Evolutionary conservation across 495 filamentous ascomycete species (phyloP).

Genomic region (Aspergillus homomorphus): DNA sequence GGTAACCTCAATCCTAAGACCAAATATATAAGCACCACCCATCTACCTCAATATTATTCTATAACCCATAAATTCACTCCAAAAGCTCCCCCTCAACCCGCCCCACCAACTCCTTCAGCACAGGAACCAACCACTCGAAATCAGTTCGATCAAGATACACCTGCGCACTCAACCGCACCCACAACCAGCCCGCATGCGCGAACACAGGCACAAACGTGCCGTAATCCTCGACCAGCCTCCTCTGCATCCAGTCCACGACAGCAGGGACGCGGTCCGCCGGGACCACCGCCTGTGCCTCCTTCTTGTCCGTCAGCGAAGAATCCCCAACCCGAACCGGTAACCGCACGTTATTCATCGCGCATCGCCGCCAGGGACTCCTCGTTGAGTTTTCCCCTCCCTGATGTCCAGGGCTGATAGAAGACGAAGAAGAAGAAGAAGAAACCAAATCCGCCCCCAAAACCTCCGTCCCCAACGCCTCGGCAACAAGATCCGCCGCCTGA

Average conservation of each 20-base stretch:
- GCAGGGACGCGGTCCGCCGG: constrained; percentile 27
- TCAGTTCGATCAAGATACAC: constrained; percentile 74
- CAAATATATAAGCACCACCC: no score
- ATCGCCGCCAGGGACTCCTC: constrained; percentile 49
- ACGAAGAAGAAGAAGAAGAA: no score
- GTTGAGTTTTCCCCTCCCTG: background rate
- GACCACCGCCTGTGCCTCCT: constrained; percentile 4
- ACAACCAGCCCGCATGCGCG: constrained; percentile 56
- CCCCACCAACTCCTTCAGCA: constrained; percentile 59
- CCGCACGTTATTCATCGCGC: constrained; percentile 66
- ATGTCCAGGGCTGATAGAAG: no score
- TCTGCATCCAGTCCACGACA: constrained; percentile 56
- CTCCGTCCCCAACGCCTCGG: constrained; percentile 63
- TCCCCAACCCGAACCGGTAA: constrained; percentile 56
- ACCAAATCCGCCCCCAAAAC: constrained; percentile 53
- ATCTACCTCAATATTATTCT: no score
- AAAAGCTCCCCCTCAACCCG: constrained; percentile 56
- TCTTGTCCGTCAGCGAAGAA: background rate
- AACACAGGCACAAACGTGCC: constrained; percentile 68
- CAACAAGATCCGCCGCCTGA: constrained; percentile 55
- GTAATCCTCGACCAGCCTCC: constrained; percentile 53
- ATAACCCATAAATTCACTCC: no score
- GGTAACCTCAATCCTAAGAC: no score
- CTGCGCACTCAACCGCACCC: constrained; percentile 74
- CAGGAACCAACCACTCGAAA: constrained; percentile 66